A percentile compares a stretch with the other conserved stretches of the same genome.
Evolutionary conservation across 495 filamentous ascomycete species (phyloP).

Genomic region (Lasiosphaeria hispida): DNA sequence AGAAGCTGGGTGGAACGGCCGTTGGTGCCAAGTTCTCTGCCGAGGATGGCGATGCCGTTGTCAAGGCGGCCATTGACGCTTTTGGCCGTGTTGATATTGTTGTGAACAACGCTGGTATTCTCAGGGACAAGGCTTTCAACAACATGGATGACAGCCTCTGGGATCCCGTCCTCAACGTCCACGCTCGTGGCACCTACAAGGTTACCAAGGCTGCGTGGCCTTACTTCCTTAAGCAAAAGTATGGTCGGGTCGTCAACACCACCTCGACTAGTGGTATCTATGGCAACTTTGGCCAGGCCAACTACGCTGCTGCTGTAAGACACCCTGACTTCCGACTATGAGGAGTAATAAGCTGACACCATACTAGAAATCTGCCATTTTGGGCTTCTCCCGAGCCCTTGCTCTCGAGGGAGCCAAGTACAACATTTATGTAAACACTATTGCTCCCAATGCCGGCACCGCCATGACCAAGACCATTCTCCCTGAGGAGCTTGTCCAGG

Average conservation of each 20-base stretch:
- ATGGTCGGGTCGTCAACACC: constrained; percentile 94
- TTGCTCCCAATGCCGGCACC: constrained; percentile 95
- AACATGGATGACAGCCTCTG: constrained; percentile 96
- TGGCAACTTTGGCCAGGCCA: constrained; percentile 98
- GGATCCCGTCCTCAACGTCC: constrained; percentile 89
- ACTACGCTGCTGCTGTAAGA: constrained; percentile 86
- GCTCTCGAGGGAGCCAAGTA: constrained; percentile 94
- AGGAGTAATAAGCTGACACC: constrained; percentile 19
- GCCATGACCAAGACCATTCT: constrained; percentile 94
- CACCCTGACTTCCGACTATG: constrained; percentile 5
- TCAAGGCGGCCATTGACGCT: constrained; percentile 89
- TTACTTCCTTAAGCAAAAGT: constrained; percentile 97
- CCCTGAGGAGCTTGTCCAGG: constrained; percentile 96
- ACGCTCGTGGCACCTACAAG: constrained; percentile 95
- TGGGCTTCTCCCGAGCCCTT: constrained; percentile 89
- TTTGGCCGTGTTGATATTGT: constrained; percentile 93
- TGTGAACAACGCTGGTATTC: constrained; percentile 96
- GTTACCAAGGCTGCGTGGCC: constrained; percentile 98
- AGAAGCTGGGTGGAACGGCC: constrained; percentile 84
- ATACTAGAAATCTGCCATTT: constrained; percentile 78
- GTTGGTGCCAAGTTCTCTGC: constrained; percentile 91
- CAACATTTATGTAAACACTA: constrained; percentile 98
- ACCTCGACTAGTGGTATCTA: constrained; percentile 97
- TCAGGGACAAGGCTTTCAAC: constrained; percentile 94
- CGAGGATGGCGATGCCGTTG: constrained; percentile 88